Evolutionary conservation across 345 rosid genomes (phyloP).

Genomic region (Lepidium aucheri): DNA sequence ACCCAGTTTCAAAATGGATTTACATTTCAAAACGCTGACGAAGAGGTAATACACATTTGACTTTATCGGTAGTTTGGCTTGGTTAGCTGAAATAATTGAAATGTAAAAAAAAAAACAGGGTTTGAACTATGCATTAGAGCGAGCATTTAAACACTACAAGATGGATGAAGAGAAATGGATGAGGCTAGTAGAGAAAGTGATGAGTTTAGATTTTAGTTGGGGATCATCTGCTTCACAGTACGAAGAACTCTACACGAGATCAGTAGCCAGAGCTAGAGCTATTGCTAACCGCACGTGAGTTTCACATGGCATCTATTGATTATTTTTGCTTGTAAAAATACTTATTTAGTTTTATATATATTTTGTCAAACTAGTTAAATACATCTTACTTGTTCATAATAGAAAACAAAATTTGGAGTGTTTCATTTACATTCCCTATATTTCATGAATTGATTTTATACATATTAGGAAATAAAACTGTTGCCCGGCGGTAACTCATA

Average conservation of each 20-base stretch:
- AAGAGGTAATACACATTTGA: conserved; percentile 44
- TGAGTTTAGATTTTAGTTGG: conserved; percentile 89
- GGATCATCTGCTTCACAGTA: conserved; percentile 68
- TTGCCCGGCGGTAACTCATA: too few species aligned
- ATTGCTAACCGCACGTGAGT: conserved; percentile 29
- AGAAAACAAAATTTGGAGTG: neutral
- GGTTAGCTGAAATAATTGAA: neutral
- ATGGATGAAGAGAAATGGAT: conserved; percentile 49
- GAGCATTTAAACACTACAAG: conserved; percentile 57
- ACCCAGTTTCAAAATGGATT: conserved; percentile 63
- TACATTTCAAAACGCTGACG: conserved; percentile 63
- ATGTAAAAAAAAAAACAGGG: conserved; percentile 34
- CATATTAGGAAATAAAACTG: too few species aligned
- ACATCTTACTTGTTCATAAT: conserved; percentile 33
- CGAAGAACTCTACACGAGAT: conserved; percentile 67
- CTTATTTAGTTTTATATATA: neutral
- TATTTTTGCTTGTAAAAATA: neutral
- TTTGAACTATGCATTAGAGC: conserved; percentile 54
- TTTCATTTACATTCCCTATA: neutral
- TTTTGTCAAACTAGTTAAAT: too few species aligned
- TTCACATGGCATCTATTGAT: neutral
- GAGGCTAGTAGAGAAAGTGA: conserved; percentile 60
- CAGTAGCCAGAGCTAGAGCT: conserved; percentile 67
- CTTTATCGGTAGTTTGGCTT: neutral
- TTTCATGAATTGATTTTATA: neutral